Conservation (phyloP, 495 filamentous ascomycete species). For the Halenospora varia region DNA sequence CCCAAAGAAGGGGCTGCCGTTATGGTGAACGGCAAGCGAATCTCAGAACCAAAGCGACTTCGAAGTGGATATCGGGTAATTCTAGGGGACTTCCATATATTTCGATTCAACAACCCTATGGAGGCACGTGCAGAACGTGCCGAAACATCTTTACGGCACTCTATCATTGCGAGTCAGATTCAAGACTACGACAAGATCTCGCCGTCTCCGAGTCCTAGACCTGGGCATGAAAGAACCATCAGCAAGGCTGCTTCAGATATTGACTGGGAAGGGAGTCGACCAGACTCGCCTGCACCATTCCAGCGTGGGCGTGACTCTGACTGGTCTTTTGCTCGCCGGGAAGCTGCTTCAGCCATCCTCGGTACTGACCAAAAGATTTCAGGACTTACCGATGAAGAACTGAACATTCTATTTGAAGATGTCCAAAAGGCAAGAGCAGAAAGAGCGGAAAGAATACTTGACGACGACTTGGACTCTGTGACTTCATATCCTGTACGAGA, state of each 20-base stretch:
- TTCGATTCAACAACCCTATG: constrained; percentile 96
- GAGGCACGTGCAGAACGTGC: constrained; percentile 92
- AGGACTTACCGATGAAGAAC: constrained; percentile 85
- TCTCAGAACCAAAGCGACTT: constrained; percentile 76
- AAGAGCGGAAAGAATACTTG: constrained; percentile 62
- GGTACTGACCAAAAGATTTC: constrained; percentile 90
- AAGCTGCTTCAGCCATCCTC: constrained; percentile 85
- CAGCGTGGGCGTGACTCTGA: constrained; percentile 75
- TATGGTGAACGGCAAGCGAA: constrained; percentile 94
- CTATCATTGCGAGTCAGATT: constrained; percentile 77
- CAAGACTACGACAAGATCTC: constrained; percentile 41
- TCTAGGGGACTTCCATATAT: constrained; percentile 97
- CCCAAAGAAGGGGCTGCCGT: constrained; percentile 87
- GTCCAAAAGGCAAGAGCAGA: constrained; percentile 83
- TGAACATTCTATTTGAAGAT: constrained; percentile 93
- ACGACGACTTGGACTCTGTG: constrained; percentile 86
- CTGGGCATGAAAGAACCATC: constrained; percentile 68
- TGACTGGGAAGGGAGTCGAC: constrained; percentile 63
- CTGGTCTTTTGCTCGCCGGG: constrained; percentile 91
- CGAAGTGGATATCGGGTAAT: constrained; percentile 94
- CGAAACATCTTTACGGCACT: constrained; percentile 85
- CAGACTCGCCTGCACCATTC: constrained; percentile 73
- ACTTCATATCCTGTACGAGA: constrained; percentile 85
- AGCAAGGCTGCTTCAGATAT: constrained; percentile 67
- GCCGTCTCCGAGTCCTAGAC: constrained; percentile 56